Conservation (phyloP, 2,329 filamentous ascomycete species). For the Cordyceps cicadae region DNA sequence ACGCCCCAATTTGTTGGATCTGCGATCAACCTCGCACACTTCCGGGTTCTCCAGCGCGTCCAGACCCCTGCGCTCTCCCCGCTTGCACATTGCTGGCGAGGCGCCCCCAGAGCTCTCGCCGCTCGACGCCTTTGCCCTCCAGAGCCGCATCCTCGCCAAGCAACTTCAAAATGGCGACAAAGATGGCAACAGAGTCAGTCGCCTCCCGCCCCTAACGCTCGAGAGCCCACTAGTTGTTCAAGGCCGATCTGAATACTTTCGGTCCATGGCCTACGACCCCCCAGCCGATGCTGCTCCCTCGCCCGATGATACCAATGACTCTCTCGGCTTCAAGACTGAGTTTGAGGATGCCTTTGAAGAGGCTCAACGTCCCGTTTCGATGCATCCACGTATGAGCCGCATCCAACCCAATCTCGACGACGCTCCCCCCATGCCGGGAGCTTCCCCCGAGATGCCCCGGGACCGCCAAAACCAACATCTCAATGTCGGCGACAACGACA, state of each 20-base stretch:
- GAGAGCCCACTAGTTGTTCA: constrained; percentile 70
- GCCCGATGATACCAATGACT: constrained; percentile 22
- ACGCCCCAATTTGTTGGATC: constrained; percentile 51
- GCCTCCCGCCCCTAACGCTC: constrained; percentile 73
- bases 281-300: constrained; percentile 16
- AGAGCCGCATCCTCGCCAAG: constrained; percentile 78
- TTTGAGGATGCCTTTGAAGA: constrained; percentile 47
- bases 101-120: constrained; percentile 86
- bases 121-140: constrained; percentile 87
- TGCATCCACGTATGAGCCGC: constrained; percentile 67
- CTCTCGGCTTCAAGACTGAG: constrained; percentile 44
- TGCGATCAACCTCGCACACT: constrained; percentile 34
- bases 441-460: constrained; percentile 31
- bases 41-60: constrained; percentile 7
- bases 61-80: constrained; percentile 57
- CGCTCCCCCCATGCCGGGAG: constrained; percentile 36
- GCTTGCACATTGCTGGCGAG: constrained; percentile 69
- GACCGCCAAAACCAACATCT: constrained; percentile 32
- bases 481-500: constrained; percentile 28
- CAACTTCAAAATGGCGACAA: constrained; percentile 74
- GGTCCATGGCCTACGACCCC: constrained; percentile 56
- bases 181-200: constrained; percentile 71
- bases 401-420: constrained; percentile 45
- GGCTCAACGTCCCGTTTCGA: constrained; percentile 56
- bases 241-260: constrained; percentile 72